Conservation (phyloP, 257 asterid genomes). For the Gardenia jasminoides region DNA sequence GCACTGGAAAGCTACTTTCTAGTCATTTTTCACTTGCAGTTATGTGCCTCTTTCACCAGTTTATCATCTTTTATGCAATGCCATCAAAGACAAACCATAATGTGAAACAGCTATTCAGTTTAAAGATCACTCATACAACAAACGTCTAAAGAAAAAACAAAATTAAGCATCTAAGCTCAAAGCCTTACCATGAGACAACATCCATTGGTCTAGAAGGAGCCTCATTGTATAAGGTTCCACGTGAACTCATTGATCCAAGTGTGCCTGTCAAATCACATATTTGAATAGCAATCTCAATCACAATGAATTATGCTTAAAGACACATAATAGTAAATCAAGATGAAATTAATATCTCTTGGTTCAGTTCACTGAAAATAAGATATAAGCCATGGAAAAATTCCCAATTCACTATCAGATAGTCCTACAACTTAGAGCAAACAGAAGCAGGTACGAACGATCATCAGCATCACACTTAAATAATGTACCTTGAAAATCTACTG, state of each 20-base stretch:
- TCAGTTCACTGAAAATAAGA: neutral
- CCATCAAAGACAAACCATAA: neutral
- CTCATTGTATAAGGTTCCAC: constrained; percentile 73
- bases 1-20: neutral
- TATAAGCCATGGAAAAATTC: neutral
- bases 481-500: constrained; percentile 80
- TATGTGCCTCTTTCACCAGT: neutral
- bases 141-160: neutral
- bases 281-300: constrained; percentile 13
- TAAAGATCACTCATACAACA: neutral
- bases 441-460: neutral
- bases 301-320: constrained; percentile 3
- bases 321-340: neutral
- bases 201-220: constrained; percentile 34
- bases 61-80: constrained; percentile 8
- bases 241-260: constrained; percentile 71
- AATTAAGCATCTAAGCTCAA: neutral
- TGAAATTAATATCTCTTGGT: neutral
- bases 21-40: neutral
- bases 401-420: neutral
- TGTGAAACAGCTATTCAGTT: neutral
- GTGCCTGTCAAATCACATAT: constrained; percentile 59
- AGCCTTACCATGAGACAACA: constrained; percentile 68
- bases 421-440: neutral
- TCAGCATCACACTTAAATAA: constrained; percentile 13